These are phyloP conservation scores for Trypanosoma rangeli DNA, from an alignment of 208 protist genomes.

Conservation along the genomic window DNA sequence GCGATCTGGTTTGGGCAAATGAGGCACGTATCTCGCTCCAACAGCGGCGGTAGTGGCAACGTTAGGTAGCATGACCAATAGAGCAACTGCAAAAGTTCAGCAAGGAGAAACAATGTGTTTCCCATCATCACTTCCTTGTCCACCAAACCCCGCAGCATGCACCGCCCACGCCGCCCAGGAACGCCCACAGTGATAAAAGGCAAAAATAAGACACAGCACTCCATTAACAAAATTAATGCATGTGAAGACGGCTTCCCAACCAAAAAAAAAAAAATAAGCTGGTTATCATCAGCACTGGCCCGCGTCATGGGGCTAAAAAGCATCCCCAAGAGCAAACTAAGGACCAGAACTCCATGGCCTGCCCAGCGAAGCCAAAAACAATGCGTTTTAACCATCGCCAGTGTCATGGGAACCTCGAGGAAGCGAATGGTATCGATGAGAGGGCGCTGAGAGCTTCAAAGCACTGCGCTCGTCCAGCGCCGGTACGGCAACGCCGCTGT, in stretches of 20 bases:
- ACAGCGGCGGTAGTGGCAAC: constrained; percentile 49
- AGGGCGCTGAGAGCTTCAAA: constrained; percentile 49
- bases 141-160: not conserved
- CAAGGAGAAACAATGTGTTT: constrained; percentile 60
- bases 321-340: constrained; percentile 56
- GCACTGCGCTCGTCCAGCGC: constrained; percentile 54
- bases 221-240: constrained; percentile 53
- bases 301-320: constrained; percentile 53
- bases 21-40: constrained; percentile 41
- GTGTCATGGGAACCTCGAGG: constrained; percentile 70
- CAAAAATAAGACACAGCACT: constrained; percentile 38
- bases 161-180: constrained; percentile 27
- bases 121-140: constrained; percentile 34
- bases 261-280: constrained; percentile 76
- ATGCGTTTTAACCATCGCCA: constrained; percentile 44
- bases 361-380: constrained; percentile 42
- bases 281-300: constrained; percentile 34
- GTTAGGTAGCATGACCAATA: constrained; percentile 62
- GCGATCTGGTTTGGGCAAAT: constrained; percentile 54
- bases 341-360: constrained; percentile 46
- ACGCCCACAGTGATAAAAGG: constrained; percentile 51
- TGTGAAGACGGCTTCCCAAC: constrained; percentile 61
- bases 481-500: constrained; percentile 55
- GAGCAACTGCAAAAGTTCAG: constrained; percentile 56
- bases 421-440: constrained; percentile 56